These are phyloP conservation scores for Eucalyptus grandis DNA, from an alignment of 345 rosid species.

Conservation along the genomic window DNA sequence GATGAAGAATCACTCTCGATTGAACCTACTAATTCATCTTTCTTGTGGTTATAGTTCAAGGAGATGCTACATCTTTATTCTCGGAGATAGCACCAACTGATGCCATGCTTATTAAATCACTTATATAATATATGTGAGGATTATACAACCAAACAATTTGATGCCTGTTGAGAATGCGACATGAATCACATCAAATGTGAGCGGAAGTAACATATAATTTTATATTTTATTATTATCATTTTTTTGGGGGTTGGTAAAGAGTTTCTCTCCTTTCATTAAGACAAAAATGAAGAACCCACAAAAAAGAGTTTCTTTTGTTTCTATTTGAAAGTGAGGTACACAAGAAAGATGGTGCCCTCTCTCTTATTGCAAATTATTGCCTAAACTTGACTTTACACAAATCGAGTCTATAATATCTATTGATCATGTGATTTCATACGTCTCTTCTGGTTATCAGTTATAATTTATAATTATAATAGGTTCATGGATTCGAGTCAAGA, in stretches of 20 bases:
- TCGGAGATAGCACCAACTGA: neutral
- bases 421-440: neutral
- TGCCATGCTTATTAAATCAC: neutral
- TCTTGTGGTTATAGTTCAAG: neutral
- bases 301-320: neutral
- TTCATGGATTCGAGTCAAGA: neutral
- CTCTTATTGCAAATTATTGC: neutral
- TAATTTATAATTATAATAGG: neutral
- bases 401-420: neutral
- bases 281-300: neutral
- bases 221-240: too few species aligned
- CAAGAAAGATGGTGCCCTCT: neutral
- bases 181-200: neutral
- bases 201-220: neutral
- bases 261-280: neutral
- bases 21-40: neutral
- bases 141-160: neutral
- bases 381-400: neutral
- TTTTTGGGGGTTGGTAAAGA: neutral
- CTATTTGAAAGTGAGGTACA: neutral
- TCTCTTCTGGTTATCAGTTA: neutral
- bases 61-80: neutral
- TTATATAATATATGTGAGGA: neutral
- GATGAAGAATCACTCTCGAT: neutral
- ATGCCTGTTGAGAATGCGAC: neutral